A percentile compares a stretch with the other conserved stretches of the same genome.
Conservation (phyloP, 2,329 filamentous ascomycete species). For the Penicillium sp. region DNA sequence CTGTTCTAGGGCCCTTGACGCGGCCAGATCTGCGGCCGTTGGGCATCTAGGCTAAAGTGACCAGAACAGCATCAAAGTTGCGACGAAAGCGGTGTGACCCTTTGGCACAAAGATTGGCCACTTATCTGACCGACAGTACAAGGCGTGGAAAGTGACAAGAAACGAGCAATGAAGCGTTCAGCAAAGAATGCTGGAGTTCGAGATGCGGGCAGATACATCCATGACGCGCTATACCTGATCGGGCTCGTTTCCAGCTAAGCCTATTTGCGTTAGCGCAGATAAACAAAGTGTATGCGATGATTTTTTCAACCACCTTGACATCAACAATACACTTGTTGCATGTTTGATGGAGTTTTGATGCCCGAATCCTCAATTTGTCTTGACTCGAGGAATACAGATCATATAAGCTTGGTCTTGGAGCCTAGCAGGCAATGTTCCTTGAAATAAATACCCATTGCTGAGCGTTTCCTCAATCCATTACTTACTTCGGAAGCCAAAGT, state of each 20-base stretch:
- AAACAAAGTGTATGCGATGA: neutral
- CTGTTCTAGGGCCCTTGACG: constrained; percentile 28
- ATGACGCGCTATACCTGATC: constrained; percentile 11
- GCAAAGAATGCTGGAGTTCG: constrained; percentile 3
- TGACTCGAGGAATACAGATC: too few species aligned
- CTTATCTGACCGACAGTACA: neutral
- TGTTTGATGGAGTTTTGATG: too few species aligned
- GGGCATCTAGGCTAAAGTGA: constrained; percentile 20
- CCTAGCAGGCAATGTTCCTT: too few species aligned
- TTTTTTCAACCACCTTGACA: too few species aligned
- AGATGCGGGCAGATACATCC: constrained; percentile 1
- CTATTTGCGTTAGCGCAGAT: neutral
- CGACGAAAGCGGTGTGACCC: neutral
- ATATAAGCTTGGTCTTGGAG: too few species aligned
- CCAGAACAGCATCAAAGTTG: neutral
- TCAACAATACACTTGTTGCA: too few species aligned
- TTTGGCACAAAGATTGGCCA: neutral
- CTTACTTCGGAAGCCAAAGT: too few species aligned
- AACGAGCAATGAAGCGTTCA: neutral
- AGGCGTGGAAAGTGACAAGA: neutral
- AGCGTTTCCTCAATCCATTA: too few species aligned
- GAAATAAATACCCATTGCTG: too few species aligned
- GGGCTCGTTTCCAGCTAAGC: neutral
- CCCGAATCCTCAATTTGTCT: too few species aligned
- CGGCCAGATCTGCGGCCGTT: constrained; percentile 37